phyloP scores from a whole-genome alignment of 169 alveolate genomes.

The Eimeria maxima region DNA sequence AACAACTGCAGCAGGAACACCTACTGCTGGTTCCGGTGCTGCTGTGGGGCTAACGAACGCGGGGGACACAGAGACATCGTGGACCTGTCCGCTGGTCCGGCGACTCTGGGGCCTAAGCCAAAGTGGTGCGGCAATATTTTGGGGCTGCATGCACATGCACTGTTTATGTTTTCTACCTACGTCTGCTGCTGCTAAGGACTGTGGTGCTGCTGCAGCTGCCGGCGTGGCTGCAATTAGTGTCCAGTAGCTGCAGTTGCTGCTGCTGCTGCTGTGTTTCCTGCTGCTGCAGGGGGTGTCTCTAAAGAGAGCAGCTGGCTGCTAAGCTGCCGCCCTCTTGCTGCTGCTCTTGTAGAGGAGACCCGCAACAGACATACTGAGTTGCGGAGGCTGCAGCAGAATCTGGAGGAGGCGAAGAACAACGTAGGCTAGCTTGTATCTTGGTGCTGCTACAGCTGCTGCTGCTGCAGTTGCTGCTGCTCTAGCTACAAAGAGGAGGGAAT shows the following conservation, averaged over 20 bases:
- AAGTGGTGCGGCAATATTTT: neutral
- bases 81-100: constrained; percentile 11
- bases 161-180: neutral
- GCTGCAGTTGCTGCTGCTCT: constrained; percentile 35
- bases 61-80: neutral
- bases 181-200: neutral
- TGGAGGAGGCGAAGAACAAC: constrained; percentile 2
- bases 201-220: too few relatives aligned
- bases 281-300: neutral
- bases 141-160: neutral
- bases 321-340: constrained; percentile 34
- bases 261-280: neutral
- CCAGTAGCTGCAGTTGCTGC: neutral
- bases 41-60: neutral
- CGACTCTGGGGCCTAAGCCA: constrained; percentile 21
- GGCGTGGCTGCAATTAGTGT: too few relatives aligned
- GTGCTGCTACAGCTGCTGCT: neutral
- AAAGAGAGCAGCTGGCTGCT: neutral
- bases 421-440: neutral
- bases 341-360: constrained; percentile 21
- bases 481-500: neutral
- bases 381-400: constrained; percentile 13
- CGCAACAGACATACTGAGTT: constrained; percentile 10
- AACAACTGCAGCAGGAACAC: too few relatives aligned
- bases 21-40: neutral